A percentile compares a stretch with the other conserved stretches of the same genome.
Conservation (phyloP, 257 asterid species). For the Fraxinus pennsylvanica region DNA sequence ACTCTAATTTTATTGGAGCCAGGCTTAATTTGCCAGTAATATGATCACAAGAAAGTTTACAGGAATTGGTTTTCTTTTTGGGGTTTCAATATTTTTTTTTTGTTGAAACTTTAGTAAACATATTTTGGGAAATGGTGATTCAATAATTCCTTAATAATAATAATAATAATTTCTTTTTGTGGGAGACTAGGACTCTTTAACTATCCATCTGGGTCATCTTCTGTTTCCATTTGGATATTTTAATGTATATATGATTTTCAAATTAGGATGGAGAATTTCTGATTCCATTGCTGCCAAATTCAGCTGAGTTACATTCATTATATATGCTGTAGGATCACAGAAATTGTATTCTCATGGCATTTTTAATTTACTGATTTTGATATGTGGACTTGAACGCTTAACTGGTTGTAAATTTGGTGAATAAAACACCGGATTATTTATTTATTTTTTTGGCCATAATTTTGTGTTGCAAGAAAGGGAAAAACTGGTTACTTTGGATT, state of each 20-base stretch:
- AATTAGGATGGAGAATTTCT: not conserved
- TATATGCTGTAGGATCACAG: not conserved
- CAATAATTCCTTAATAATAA: too few relatives aligned
- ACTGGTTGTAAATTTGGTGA: too few relatives aligned
- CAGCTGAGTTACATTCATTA: not conserved
- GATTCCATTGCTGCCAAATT: not conserved
- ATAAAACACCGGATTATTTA: too few relatives aligned
- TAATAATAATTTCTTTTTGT: too few relatives aligned
- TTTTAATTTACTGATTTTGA: not conserved
- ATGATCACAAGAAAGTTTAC: too few relatives aligned
- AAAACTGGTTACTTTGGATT: too few relatives aligned
- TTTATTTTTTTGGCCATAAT: too few relatives aligned
- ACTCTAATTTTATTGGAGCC: not conserved
- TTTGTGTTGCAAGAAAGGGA: too few relatives aligned
- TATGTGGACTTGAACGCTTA: too few relatives aligned
- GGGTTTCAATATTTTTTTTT: too few relatives aligned
- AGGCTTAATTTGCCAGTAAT: not conserved
- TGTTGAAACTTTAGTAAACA: too few relatives aligned
- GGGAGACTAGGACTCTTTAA: not conserved
- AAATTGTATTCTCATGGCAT: not conserved
- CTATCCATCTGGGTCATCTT: not conserved
- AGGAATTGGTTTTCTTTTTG: too few relatives aligned
- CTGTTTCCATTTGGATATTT: not conserved
- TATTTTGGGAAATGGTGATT: not conserved
- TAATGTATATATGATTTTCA: not conserved